These are phyloP conservation scores for Kwoniella shivajii DNA, from an alignment of 1,284 basidiomycete species.

Conservation along the genomic window DNA sequence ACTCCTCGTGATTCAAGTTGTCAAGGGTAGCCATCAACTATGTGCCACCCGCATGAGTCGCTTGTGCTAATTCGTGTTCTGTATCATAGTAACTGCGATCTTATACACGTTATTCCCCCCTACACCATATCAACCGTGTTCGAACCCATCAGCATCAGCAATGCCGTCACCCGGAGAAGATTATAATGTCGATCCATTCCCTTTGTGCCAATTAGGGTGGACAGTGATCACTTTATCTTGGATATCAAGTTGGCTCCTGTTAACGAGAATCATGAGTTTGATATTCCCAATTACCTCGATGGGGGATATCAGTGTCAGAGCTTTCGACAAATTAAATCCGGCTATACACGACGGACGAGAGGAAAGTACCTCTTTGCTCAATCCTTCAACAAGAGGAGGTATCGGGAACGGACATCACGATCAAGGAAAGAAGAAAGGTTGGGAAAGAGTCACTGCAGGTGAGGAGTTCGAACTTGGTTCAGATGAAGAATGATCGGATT, in stretches of 20 bases:
- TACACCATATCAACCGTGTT: conserved; percentile 34
- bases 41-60: no score
- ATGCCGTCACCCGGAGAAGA: conserved; percentile 21
- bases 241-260: conserved; percentile 35
- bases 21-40: no score
- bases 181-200: conserved; percentile 11
- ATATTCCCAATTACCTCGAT: conserved; percentile 39
- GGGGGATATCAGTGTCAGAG: background rate
- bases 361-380: background rate
- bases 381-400: background rate
- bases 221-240: conserved; percentile 32
- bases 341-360: background rate
- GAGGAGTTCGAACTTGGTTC: conserved; percentile 45
- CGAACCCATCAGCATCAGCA: conserved; percentile 30
- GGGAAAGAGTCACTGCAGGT: conserved; percentile 40
- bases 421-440: conserved; percentile 21
- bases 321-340: no score
- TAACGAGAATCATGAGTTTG: conserved; percentile 34
- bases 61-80: no score
- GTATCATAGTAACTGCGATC: conserved; percentile 39
- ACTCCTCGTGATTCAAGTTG: background rate
- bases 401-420: conserved; percentile 4
- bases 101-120: conserved; percentile 42
- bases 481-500: no score
- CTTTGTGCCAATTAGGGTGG: conserved; percentile 26